phyloP scores from a whole-genome alignment of 805 yeast genomes.

The Ogataea trehaloabstinens region DNA sequence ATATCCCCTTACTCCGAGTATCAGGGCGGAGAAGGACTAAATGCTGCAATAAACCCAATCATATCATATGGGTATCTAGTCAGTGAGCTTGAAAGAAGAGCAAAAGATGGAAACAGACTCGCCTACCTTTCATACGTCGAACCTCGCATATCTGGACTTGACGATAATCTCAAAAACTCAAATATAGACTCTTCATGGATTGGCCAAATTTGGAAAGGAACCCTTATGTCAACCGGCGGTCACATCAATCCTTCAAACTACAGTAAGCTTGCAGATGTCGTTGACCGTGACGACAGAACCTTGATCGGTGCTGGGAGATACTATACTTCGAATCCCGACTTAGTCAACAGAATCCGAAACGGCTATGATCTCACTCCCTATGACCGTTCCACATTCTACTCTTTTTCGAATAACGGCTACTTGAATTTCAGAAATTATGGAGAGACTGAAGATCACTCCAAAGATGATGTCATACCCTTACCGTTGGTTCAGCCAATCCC shows the following conservation, averaged over 20 bases:
- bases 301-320: constrained; percentile 40
- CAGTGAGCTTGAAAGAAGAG: constrained; percentile 39
- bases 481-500: too few relatives aligned
- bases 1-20: constrained; percentile 43
- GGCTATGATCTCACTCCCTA: constrained; percentile 38
- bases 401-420: constrained; percentile 19
- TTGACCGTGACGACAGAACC: constrained; percentile 39
- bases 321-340: constrained; percentile 46
- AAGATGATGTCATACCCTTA: constrained; percentile 5
- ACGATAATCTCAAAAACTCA: constrained; percentile 2
- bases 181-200: constrained; percentile 20
- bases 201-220: constrained; percentile 35
- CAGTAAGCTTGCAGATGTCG: constrained; percentile 16
- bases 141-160: constrained; percentile 24
- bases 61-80: constrained; percentile 38
- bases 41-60: constrained; percentile 33
- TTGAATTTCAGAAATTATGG: constrained; percentile 15
- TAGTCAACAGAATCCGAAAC: constrained; percentile 35
- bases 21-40: constrained; percentile 39
- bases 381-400: constrained; percentile 40
- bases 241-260: constrained; percentile 27
- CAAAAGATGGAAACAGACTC: constrained; percentile 25
- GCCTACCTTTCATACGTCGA: constrained; percentile 30
- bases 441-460: constrained; percentile 9
- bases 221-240: constrained; percentile 23